Conservation (phyloP, 495 filamentous ascomycete genomes). For the Penicillium flavigenum region DNA sequence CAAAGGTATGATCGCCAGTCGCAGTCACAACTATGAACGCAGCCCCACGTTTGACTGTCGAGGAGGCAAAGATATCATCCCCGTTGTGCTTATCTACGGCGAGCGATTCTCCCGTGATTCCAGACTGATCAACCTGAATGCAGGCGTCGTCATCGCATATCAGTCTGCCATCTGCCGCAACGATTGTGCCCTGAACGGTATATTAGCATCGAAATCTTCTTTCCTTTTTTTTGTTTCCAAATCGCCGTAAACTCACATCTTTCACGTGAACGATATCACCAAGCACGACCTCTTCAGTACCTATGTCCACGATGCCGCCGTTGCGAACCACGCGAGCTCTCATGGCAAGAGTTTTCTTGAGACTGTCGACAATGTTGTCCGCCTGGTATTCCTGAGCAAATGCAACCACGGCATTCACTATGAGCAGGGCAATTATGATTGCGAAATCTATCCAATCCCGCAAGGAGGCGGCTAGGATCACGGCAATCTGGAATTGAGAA, state of each 20-base stretch:
- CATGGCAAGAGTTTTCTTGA: constrained; percentile 86
- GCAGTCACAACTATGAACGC: constrained; percentile 76
- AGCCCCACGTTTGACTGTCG: constrained; percentile 85
- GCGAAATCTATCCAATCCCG: constrained; percentile 76
- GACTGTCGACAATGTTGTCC: constrained; percentile 84
- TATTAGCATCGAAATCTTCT: background rate
- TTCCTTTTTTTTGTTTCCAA: background rate
- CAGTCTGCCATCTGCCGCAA: constrained; percentile 84
- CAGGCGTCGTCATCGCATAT: constrained; percentile 74
- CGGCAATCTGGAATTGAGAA: constrained; percentile 54
- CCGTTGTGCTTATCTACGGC: constrained; percentile 82
- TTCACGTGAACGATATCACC: constrained; percentile 88
- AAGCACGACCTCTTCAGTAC: constrained; percentile 76
- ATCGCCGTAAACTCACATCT: constrained; percentile 51
- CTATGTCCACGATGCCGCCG: constrained; percentile 66
- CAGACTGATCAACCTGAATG: constrained; percentile 89
- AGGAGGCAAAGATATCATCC: constrained; percentile 79
- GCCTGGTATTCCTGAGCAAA: constrained; percentile 89
- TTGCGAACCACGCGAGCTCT: constrained; percentile 83
- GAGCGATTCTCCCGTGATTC: constrained; percentile 89
- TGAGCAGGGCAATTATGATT: constrained; percentile 70
- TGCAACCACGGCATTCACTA: constrained; percentile 81
- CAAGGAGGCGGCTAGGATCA: constrained; percentile 74
- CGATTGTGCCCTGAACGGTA: constrained; percentile 66
- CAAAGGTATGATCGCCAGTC: constrained; percentile 84